Base-by-base conservation (phyloP, 129 eudicot species). In the Artemisia annua region DNA sequence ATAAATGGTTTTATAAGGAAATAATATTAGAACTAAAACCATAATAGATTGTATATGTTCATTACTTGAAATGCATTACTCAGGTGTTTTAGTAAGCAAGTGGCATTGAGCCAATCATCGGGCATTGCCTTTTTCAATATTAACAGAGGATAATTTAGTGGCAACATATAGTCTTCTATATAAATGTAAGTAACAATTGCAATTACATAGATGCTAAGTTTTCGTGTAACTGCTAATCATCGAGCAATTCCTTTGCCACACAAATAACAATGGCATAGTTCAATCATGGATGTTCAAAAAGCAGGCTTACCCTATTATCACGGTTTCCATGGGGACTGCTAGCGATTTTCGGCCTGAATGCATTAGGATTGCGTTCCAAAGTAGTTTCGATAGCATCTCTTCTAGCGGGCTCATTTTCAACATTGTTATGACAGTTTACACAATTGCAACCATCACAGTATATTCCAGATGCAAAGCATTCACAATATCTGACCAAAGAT, bases 371-470 rank as follows among this genome's bases (percentile, higher is more conserved):
- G 12, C 98, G 85, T 74, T 93, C 98, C 72, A 89, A 77, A 57
- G 84, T 87, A 48, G 82, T 76, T 50, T 66, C 95, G 43, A 93
- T 77, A 66, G 95, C 92, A 60, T 79, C 95, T 80, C 75, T 78
- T 70, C 98, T 81, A 48, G 85, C 92, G 30, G 81, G 78, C 80
- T 89, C 96, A 49, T 86, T 74, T 39, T 93, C 96, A 19, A 76
- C 70, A 56, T 82, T 93, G 70, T 93, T 93, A 66, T 87, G 87
- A 77, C 98, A 93, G 55, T 87, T 84, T 14, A 60, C 48, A 72
- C 98, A 93, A 75, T 89, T 89, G 83, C 98, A 93, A 46, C 98
- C 98, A 75, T 89, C 96, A 79, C 98, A 93, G 80, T 85, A 89
- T 56, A 76, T 44, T 28, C 98, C 98, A 51, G 90, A 71, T 17